Conservation (phyloP, 1,284 basidiomycete genomes). For the Rhodotorula sp. region DNA sequence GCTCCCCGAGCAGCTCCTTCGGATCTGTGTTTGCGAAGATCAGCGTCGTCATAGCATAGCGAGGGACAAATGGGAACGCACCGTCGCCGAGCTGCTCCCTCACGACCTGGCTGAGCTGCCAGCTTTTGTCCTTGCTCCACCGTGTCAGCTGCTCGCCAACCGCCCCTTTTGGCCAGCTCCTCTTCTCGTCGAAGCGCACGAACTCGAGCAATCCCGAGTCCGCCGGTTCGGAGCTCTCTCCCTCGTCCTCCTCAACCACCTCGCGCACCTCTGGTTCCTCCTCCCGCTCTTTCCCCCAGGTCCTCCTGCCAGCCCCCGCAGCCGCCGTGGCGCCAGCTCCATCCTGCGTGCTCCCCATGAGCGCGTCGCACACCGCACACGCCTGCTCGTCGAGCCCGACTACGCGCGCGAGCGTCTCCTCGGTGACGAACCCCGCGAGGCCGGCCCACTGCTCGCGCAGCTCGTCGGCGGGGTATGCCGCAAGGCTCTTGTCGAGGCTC, state of each 20-base stretch:
- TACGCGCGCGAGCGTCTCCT: slow-evolving; percentile 46
- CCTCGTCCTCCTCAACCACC: slow-evolving; percentile 24
- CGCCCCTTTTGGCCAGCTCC: slow-evolving; percentile 53
- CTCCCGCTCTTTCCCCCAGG: slow-evolving; percentile 7
- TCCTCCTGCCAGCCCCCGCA: background rate
- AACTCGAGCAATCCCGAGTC: slow-evolving; percentile 45
- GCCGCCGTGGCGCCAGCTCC: slow-evolving; percentile 7
- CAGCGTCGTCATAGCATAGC: background rate
- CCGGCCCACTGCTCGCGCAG: slow-evolving; percentile 48
- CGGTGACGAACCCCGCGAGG: slow-evolving; percentile 46
- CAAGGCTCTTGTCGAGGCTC: slow-evolving; percentile 51
- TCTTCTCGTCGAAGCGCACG: slow-evolving; percentile 51
- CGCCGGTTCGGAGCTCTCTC: background rate
- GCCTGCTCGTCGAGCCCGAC: slow-evolving; percentile 46
- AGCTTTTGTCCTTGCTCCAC: slow-evolving; percentile 55
- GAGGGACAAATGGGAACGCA: slow-evolving; percentile 43
- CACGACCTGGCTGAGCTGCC: slow-evolving; percentile 49
- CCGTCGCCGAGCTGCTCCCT: slow-evolving; percentile 47
- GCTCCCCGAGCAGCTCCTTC: slow-evolving; percentile 49
- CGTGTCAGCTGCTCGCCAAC: slow-evolving; percentile 53
- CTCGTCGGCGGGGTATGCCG: slow-evolving; percentile 52
- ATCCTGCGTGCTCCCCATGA: slow-evolving; percentile 34
- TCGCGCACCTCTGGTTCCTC: slow-evolving; percentile 11
- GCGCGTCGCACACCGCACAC: slow-evolving; percentile 49
- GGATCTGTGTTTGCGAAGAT: slow-evolving; percentile 45